These are phyloP conservation scores for Talaromyces wortmannii DNA, from an alignment of 495 filamentous ascomycete genomes.

Conservation along the genomic window DNA sequence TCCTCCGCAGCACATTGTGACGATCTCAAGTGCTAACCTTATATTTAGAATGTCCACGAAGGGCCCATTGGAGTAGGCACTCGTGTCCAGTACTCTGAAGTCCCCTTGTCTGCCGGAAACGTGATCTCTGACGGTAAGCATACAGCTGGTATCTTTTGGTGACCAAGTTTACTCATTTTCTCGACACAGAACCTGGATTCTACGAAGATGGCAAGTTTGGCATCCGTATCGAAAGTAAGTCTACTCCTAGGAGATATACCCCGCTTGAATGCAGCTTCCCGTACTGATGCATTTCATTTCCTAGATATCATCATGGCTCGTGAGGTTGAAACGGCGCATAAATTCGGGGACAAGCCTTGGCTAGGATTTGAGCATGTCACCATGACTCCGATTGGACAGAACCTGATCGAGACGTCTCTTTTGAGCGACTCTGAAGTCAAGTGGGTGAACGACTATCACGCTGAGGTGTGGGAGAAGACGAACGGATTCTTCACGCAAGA, in stretches of 20 bases:
- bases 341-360: constrained; percentile 90
- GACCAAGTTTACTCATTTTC: constrained; percentile 9
- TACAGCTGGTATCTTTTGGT: background rate
- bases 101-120: constrained; percentile 82
- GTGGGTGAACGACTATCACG: constrained; percentile 86
- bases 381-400: constrained; percentile 89
- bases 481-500: constrained; percentile 71
- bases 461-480: constrained; percentile 76
- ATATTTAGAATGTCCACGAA: constrained; percentile 82
- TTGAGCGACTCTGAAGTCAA: constrained; percentile 70
- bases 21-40: background rate
- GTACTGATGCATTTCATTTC: constrained; percentile 6
- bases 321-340: constrained; percentile 77
- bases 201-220: constrained; percentile 97
- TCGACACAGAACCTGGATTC: constrained; percentile 75
- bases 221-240: constrained; percentile 90
- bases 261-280: background rate
- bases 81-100: constrained; percentile 83
- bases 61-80: constrained; percentile 96
- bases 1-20: background rate
- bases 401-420: constrained; percentile 71
- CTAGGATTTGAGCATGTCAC: constrained; percentile 96
- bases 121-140: constrained; percentile 72
- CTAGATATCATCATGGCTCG: constrained; percentile 75
- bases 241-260: background rate